Evolutionary conservation across 2,329 filamentous ascomycete species (phyloP).

Genomic region (Aspergillus floridensis): DNA sequence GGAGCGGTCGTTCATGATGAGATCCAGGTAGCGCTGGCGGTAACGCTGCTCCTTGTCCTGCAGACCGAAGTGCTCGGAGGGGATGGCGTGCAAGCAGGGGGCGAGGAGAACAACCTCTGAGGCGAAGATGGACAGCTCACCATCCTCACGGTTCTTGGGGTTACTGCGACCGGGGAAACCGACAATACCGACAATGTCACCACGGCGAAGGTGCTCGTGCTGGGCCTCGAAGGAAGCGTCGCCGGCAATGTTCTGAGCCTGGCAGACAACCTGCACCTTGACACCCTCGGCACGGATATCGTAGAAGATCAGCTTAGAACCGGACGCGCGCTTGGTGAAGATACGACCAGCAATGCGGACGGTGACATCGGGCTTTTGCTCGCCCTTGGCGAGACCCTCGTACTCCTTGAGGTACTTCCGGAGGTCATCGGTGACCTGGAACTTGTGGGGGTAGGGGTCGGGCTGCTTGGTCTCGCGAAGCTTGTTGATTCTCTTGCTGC

Average conservation of each 20-base stretch:
- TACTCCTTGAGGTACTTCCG: slow-evolving; percentile 76
- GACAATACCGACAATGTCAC: slow-evolving; percentile 87
- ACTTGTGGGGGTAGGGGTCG: slow-evolving; percentile 92
- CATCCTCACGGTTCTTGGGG: slow-evolving; percentile 83
- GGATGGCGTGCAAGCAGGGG: slow-evolving; percentile 86
- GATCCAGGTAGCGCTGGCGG: slow-evolving; percentile 88
- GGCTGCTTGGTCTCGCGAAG: slow-evolving; percentile 70
- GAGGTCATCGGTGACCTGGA: slow-evolving; percentile 80
- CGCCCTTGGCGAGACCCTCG: slow-evolving; percentile 77
- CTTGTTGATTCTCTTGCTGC: slow-evolving; percentile 76
- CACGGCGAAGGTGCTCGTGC: slow-evolving; percentile 83
- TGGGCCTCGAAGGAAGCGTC: slow-evolving; percentile 76
- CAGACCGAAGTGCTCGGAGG: slow-evolving; percentile 83
- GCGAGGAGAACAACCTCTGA: slow-evolving; percentile 80
- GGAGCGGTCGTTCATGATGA: slow-evolving; percentile 92
- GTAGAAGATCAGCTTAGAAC: slow-evolving; percentile 88
- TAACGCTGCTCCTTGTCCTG: slow-evolving; percentile 92
- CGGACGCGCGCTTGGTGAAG: slow-evolving; percentile 79
- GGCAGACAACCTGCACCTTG: slow-evolving; percentile 88
- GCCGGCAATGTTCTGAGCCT: slow-evolving; percentile 72
- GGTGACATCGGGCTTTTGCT: slow-evolving; percentile 71
- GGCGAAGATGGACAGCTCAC: slow-evolving; percentile 92
- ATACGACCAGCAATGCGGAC: slow-evolving; percentile 81
- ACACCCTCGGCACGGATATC: slow-evolving; percentile 73
- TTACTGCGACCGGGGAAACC: slow-evolving; percentile 82